phyloP scores from a whole-genome alignment of 768 basidiomycete genomes.

The Collybia sordida region DNA sequence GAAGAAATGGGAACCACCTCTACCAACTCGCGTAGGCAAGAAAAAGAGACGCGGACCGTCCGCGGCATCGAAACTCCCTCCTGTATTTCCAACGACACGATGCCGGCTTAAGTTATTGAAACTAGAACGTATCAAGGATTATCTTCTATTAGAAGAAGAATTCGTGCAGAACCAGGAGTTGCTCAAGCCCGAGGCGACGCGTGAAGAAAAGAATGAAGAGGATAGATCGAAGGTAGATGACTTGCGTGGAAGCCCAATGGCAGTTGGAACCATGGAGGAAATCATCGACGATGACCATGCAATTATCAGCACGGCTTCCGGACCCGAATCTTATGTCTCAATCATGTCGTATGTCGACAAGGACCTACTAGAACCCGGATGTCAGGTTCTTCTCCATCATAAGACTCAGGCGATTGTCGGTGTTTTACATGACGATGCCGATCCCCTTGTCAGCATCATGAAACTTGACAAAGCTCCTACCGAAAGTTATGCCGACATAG shows the following conservation, averaged over 20 bases:
- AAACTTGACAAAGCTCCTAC: conserved; percentile 99
- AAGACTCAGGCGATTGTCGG: conserved; percentile 95
- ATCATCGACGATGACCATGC: conserved; percentile 98
- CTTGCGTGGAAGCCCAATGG: conserved; percentile 93
- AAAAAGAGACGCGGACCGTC: conserved; percentile 96
- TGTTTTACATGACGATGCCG: conserved; percentile 91
- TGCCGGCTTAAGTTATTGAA: conserved; percentile 95
- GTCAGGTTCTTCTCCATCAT: conserved; percentile 93
- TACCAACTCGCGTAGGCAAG: conserved; percentile 95
- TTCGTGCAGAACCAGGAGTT: conserved; percentile 92
- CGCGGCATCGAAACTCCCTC: conserved; percentile 85
- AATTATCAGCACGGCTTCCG: conserved; percentile 93
- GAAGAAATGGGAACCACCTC: conserved; percentile 99
- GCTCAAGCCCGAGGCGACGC: conserved; percentile 80
- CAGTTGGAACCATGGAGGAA: conserved; percentile 97
- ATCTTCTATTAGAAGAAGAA: conserved; percentile 92
- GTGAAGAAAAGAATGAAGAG: conserved; percentile 95
- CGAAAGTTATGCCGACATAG: conserved; percentile 98
- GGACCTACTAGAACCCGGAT: conserved; percentile 94
- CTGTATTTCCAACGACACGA: conserved; percentile 91
- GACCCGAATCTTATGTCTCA: conserved; percentile 95
- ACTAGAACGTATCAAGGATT: conserved; percentile 98
- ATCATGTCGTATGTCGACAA: conserved; percentile 99
- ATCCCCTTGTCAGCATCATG: conserved; percentile 98
- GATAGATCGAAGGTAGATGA: conserved; percentile 93